Conservation (phyloP, 495 filamentous ascomycete species). For the Xylaria castorea region DNA sequence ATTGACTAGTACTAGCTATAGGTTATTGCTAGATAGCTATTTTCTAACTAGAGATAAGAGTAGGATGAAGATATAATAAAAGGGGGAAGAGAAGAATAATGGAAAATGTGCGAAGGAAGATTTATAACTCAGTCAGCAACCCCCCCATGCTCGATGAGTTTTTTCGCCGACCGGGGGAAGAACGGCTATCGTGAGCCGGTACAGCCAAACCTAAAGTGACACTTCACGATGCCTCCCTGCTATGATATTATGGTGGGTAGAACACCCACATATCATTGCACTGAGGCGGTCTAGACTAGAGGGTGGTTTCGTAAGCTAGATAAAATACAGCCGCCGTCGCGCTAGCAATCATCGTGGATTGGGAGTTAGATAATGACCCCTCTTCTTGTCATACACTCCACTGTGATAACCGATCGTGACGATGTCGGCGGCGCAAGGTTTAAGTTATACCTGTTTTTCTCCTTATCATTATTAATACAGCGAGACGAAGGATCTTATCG, state of each 20-base stretch:
- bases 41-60: background rate
- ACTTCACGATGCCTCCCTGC: constrained; percentile 22
- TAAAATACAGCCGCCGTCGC: no score
- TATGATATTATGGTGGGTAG: background rate
- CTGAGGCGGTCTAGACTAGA: constrained; percentile 3
- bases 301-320: background rate
- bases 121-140: constrained; percentile 6
- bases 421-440: constrained; percentile 25
- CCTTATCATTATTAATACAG: constrained; percentile 6
- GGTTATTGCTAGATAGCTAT: constrained; percentile 4
- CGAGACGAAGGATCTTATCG: background rate
- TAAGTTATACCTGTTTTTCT: constrained; percentile 1
- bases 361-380: background rate
- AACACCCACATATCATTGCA: background rate
- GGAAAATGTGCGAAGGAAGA: background rate
- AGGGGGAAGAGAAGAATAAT: background rate
- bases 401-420: constrained; percentile 5
- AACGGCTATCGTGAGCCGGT: background rate
- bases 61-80: background rate
- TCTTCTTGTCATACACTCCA: constrained; percentile 5
- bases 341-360: background rate
- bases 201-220: background rate
- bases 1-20: constrained; percentile 15
- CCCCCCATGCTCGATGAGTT: background rate
- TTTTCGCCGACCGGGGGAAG: constrained; percentile 4